Base-by-base conservation (phyloP, 345 rosid genomes). In the Leavenworthia alabamica region DNA sequence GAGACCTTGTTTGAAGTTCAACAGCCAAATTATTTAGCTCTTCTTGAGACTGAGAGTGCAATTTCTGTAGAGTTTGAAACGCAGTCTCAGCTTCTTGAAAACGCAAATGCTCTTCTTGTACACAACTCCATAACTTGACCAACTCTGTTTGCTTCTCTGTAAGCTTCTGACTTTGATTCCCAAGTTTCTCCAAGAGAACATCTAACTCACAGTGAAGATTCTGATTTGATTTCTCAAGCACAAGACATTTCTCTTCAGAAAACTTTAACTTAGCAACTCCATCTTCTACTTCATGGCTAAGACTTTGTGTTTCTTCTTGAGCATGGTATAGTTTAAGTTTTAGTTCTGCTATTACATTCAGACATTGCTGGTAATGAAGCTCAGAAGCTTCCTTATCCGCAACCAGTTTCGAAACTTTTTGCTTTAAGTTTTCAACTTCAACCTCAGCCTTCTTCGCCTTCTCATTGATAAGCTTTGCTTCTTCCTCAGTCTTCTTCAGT, bases 11-110 rank as follows among this genome's bases (percentile, higher is more conserved):
- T 71, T 80, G 85, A 55, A 89, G 81, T 71, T 83, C 94, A 11
- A 51, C 69, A 51, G 80, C 83, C 65, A 89, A 76, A 69, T 84
- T 75, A 56, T 83, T 85, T 47, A 93, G 82, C 73, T 93, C 99
- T 62, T 85, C 97, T 75, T 83, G 97, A 70, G 99, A 89, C 56
- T 86, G 94, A 69, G 91, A 79, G 70, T 89, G 97, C 73, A 93
- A 73, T 58, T 85, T 88, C 68, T 85, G 94, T 76, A 93, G 70
- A 40, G 97, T 85, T 75, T 93, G 99, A 74, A 93, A 93, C 44
- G 97, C 99, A 20, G 94, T 93, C 72, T 93, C 99, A 23, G 97
- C 96, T 80, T 93, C 97, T 62, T 83, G 37, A 35, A 89, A 93
- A 50, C 88, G 80, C 76, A 82, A 66, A 56, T 82, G 90, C 73